Percentiles rank a stretch among this genome's conserved stretches.
These are phyloP conservation scores for Rhodotorula sp. DNA, from an alignment of 1,284 basidiomycete species.

Conservation along the genomic window DNA sequence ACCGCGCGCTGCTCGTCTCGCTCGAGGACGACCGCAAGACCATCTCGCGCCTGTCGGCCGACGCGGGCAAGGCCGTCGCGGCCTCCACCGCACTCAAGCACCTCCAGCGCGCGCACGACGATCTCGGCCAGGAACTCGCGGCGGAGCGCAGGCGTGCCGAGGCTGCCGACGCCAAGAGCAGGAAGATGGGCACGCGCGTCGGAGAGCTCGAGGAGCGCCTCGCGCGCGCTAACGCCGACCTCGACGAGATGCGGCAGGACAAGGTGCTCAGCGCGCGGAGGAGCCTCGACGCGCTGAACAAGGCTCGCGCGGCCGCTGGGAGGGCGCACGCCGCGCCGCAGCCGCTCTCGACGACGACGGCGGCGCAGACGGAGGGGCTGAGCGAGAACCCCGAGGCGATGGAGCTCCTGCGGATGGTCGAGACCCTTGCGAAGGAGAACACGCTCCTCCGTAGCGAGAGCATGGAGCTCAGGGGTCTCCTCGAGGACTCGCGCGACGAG, in stretches of 20 bases:
- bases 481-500: conserved; percentile 42
- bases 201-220: conserved; percentile 60
- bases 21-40: conserved; percentile 72
- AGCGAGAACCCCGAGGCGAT: conserved; percentile 23
- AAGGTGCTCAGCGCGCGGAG: conserved; percentile 34
- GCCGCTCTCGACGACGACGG: background rate
- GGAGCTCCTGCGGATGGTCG: conserved; percentile 42
- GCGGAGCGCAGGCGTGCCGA: conserved; percentile 69
- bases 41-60: conserved; percentile 67
- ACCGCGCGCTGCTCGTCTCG: conserved; percentile 71
- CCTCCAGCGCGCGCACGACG: conserved; percentile 61
- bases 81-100: conserved; percentile 17
- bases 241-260: conserved; percentile 43
- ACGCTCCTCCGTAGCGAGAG: conserved; percentile 40
- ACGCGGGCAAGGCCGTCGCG: conserved; percentile 62
- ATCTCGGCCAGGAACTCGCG: conserved; percentile 79
- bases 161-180: conserved; percentile 67
- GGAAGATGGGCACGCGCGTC: conserved; percentile 30
- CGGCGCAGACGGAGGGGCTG: background rate
- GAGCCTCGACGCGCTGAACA: conserved; percentile 34
- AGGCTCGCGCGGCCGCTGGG: conserved; percentile 7
- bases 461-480: conserved; percentile 41
- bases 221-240: conserved; percentile 31
- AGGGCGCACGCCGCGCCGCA: background rate
- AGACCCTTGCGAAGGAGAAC: conserved; percentile 43